Percentiles rank a stretch among this genome's conserved stretches.
Evolutionary conservation across 371 early-diverging fungal genomes (phyloP).

Genomic region (Mortierella sp.): DNA sequence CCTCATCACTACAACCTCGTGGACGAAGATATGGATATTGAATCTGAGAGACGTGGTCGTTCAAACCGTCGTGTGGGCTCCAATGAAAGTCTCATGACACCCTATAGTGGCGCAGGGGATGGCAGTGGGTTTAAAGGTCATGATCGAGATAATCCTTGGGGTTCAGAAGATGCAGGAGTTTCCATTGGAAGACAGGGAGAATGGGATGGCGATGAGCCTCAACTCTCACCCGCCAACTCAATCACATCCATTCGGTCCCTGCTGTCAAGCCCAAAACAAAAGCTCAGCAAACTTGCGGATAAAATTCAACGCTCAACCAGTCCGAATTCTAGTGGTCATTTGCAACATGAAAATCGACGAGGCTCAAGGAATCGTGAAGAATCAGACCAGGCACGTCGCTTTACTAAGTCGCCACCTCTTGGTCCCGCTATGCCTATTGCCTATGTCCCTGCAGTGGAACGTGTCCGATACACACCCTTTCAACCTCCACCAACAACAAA

Average conservation of each 20-base stretch:
- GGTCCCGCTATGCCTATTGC: conserved; percentile 61
- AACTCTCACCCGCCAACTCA: conserved; percentile 46
- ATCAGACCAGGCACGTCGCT: conserved; percentile 33
- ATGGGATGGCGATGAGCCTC: conserved; percentile 29
- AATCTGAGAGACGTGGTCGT: conserved; percentile 23
- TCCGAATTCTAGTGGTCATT: conserved; percentile 43
- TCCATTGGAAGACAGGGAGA: conserved; percentile 38
- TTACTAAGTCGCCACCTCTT: conserved; percentile 54
- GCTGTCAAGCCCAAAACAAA: conserved; percentile 35
- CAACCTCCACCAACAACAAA: conserved; percentile 53
- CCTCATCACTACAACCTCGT: conserved; percentile 56
- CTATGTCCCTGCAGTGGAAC: conserved; percentile 63
- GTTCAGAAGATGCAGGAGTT: conserved; percentile 14
- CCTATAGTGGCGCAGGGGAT: no score
- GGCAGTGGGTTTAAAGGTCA: no score
- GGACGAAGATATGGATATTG: conserved; percentile 43
- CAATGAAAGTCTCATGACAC: conserved; percentile 11
- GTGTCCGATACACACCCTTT: conserved; percentile 56
- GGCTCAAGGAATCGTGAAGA: conserved; percentile 34
- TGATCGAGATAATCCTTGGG: conserved; percentile 27
- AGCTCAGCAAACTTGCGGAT: conserved; percentile 46
- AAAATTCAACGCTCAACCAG: conserved; percentile 55
- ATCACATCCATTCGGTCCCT: conserved; percentile 45
- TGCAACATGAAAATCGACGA: conserved; percentile 35
- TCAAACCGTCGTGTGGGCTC: conserved; percentile 34